A percentile compares a stretch with the other conserved stretches of the same genome.
phyloP scores from a whole-genome alignment of 2,329 filamentous ascomycete genomes.

The Dothideomycetes sp. region DNA sequence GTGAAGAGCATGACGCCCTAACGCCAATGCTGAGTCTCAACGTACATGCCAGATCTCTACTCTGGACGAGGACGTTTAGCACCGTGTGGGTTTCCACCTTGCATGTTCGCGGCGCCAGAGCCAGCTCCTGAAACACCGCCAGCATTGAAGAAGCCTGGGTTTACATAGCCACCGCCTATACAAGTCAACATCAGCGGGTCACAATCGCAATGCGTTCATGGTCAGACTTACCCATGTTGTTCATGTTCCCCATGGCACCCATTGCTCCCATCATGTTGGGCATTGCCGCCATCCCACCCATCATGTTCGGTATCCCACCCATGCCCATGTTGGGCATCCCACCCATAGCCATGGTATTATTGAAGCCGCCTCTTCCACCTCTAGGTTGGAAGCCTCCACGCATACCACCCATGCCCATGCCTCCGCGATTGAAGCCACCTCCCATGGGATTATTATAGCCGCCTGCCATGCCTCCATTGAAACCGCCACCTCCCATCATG shows the following conservation, averaged over 20 bases:
- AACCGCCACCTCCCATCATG: slow-evolving; percentile 10
- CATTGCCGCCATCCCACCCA: slow-evolving; percentile 19
- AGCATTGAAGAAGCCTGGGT: slow-evolving; percentile 54
- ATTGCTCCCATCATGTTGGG: slow-evolving; percentile 26
- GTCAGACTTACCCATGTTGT: slow-evolving; percentile 27
- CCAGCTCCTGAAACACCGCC: slow-evolving; percentile 16
- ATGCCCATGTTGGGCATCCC: slow-evolving; percentile 18
- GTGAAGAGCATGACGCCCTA: no score
- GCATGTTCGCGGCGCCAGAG: background rate
- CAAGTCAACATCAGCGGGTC: no score
- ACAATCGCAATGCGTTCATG: background rate
- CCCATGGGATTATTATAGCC: slow-evolving; percentile 37
- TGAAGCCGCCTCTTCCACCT: slow-evolving; percentile 9
- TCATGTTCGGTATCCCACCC: slow-evolving; percentile 34
- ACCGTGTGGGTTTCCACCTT: slow-evolving; percentile 10
- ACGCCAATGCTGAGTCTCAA: no score
- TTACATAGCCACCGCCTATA: slow-evolving; percentile 53
- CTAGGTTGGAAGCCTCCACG: slow-evolving; percentile 16
- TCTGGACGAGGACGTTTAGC: slow-evolving; percentile 11
- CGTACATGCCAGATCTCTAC: slow-evolving; percentile 1
- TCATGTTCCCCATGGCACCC: slow-evolving; percentile 33
- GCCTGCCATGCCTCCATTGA: slow-evolving; percentile 19
- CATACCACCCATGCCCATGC: slow-evolving; percentile 44
- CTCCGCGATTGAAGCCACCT: slow-evolving; percentile 44
- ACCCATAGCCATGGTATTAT: slow-evolving; percentile 4